Base-by-base conservation (phyloP, 352 stramenopile genomes). In the Globisporangium parvum region DNA sequence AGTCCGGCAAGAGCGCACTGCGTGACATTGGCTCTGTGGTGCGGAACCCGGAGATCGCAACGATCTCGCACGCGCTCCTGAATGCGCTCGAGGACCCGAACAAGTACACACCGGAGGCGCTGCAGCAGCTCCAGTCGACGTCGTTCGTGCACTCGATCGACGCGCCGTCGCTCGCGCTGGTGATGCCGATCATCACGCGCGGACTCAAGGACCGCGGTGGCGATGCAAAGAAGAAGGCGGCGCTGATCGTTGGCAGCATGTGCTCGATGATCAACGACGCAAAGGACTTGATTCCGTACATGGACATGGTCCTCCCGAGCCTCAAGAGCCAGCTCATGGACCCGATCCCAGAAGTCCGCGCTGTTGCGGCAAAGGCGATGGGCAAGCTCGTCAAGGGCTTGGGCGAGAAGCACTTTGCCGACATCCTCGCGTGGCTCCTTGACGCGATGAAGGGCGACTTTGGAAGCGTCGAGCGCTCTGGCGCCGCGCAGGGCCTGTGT, bases 141-240 rank as follows among this genome's bases (percentile, higher is more conserved):
- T 95, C 97, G 57, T 99, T 99, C 72, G 83, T 99, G 62, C 97
- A 99, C 79, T 97, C 97, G 60, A 99, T 99, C 64, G 98, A 99
- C 71, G 96, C 97, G 26, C 96, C 98, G 20, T 99, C 96, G 60
- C 76, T 99, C 26, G 97, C 97, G 23, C 82, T 99, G n/a, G 93
- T 99, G 61, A 97, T 99, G 73, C 98, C 98, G 23, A 98, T 99
- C 58, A 87, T 99, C 52, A 93, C 98, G 56, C 91, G 98, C 24
- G 98, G 97, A 24, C 71, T 99, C n/a, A 96, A 95, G 59, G 97
- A 99, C 67, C 88, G 97, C 42, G 83, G 75, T 35, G 96, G 96
- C 47, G 97, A 98, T 51, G 92, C 96, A 14, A 99, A 99, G 80
- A 96, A 98, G 59, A 99, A 98, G 70, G 95, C 96, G 24, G 96